phyloP scores from a whole-genome alignment of 2,329 filamentous ascomycete species.

The Emmonsiellopsis sp. region DNA sequence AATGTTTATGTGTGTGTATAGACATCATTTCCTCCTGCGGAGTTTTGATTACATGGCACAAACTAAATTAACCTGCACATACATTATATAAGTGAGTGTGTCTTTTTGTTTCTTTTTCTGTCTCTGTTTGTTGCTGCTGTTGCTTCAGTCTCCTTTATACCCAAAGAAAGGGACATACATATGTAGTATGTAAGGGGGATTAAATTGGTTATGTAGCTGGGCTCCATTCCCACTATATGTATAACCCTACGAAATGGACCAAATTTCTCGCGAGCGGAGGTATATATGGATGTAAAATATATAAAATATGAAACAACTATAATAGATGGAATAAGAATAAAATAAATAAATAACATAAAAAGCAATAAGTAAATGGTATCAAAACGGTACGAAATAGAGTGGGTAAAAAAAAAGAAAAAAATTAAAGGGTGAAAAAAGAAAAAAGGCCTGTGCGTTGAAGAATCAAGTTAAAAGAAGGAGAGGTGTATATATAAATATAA shows the following conservation, averaged over 20 bases:
- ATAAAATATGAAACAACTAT: neutral
- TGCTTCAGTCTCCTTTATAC: no score
- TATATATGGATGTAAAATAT: neutral
- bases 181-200: no score
- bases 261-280: neutral
- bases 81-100: no score
- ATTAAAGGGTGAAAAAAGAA: conserved; percentile 7
- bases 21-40: no score
- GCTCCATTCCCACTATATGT: neutral
- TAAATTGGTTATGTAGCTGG: no score
- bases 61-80: no score
- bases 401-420: conserved; percentile 13
- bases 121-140: no score
- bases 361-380: conserved; percentile 9
- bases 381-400: conserved; percentile 5
- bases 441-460: conserved; percentile 3
- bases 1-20: no score
- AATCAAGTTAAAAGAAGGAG: conserved; percentile 1
- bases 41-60: no score
- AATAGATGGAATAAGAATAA: neutral
- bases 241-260: neutral
- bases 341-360: neutral
- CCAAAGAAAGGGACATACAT: no score
- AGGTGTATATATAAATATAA: neutral
- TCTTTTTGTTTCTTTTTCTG: no score